Percentiles rank a stretch among this genome's conserved stretches.
Evolutionary conservation across 1,284 basidiomycete species (phyloP).

Genomic region (Ustilago xerochloae): DNA sequence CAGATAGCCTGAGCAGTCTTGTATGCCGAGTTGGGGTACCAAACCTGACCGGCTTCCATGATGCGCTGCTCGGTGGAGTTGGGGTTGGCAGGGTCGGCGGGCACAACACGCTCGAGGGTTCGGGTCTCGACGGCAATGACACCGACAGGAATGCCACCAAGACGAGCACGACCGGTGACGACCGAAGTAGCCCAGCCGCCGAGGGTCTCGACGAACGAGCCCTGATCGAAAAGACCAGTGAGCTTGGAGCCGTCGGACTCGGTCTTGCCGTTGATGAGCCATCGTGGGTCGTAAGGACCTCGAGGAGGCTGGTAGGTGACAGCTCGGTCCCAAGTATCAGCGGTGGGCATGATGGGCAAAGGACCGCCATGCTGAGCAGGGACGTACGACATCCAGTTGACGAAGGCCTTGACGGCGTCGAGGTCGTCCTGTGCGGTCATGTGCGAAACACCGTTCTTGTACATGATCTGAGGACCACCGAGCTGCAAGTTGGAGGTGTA

Average conservation of each 20-base stretch:
- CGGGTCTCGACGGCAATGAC: slow-evolving; percentile 98
- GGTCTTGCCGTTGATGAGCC: slow-evolving; percentile 93
- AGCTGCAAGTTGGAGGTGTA: slow-evolving; percentile 99
- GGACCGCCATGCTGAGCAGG: slow-evolving; percentile 68
- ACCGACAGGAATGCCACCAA: slow-evolving; percentile 96
- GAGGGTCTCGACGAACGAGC: slow-evolving; percentile 94
- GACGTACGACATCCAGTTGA: slow-evolving; percentile 95
- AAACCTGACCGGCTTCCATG: slow-evolving; percentile 98
- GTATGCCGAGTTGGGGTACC: slow-evolving; percentile 99
- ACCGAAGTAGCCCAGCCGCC: slow-evolving; percentile 68
- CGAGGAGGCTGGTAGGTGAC: slow-evolving; percentile 92
- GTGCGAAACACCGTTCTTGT: slow-evolving; percentile 85
- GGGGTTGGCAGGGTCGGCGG: slow-evolving; percentile 98
- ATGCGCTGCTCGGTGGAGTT: slow-evolving; percentile 96
- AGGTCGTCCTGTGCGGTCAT: slow-evolving; percentile 92
- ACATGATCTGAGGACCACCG: slow-evolving; percentile 83
- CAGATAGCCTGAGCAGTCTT: slow-evolving; percentile 99
- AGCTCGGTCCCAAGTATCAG: slow-evolving; percentile 84
- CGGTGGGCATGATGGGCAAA: slow-evolving; percentile 50
- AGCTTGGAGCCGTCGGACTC: slow-evolving; percentile 77
- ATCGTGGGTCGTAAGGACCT: slow-evolving; percentile 94
- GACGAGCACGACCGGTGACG: slow-evolving; percentile 87
- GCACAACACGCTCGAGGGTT: slow-evolving; percentile 94
- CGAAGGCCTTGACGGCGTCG: slow-evolving; percentile 63
- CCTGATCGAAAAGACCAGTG: slow-evolving; percentile 92